These are phyloP conservation scores for Trichoderma pleuroti DNA, from an alignment of 2,329 filamentous ascomycete genomes.

Conservation along the genomic window DNA sequence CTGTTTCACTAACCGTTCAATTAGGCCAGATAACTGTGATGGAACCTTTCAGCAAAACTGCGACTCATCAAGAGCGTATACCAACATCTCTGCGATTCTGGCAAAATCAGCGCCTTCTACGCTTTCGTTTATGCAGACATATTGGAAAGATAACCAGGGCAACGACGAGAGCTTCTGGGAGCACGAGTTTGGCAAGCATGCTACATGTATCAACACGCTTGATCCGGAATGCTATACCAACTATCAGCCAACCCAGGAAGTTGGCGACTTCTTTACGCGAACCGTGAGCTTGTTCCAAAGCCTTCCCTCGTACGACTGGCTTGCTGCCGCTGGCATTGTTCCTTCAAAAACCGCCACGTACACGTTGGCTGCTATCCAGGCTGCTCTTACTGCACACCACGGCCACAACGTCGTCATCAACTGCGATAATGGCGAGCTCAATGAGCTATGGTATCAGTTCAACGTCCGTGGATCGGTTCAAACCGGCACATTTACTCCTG, in stretches of 20 bases:
- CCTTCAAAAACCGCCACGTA: constrained; percentile 56
- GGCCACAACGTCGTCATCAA: constrained; percentile 58
- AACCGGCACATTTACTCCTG: constrained; percentile 56
- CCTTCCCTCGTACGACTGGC: constrained; percentile 62
- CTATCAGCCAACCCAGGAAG: constrained; percentile 60
- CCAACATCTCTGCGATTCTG: constrained; percentile 62
- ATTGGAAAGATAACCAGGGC: constrained; percentile 68
- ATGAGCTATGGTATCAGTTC: constrained; percentile 61
- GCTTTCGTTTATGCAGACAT: constrained; percentile 63
- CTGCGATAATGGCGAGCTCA: constrained; percentile 46
- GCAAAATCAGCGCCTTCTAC: constrained; percentile 50
- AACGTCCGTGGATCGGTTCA: constrained; percentile 56
- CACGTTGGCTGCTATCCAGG: constrained; percentile 54
- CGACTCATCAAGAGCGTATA: constrained; percentile 58
- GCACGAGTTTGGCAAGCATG: constrained; percentile 74
- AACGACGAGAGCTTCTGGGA: constrained; percentile 65
- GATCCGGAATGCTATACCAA: constrained; percentile 61
- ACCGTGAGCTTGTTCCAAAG: constrained; percentile 63
- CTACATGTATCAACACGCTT: constrained; percentile 67
- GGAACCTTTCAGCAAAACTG: constrained; percentile 66
- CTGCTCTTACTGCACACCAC: constrained; percentile 50
- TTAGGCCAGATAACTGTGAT: constrained; percentile 59
- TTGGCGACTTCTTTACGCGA: constrained; percentile 64
- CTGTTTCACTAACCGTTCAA: background rate
- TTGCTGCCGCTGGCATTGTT: constrained; percentile 57